These are phyloP conservation scores for Hibiscus tridactylites DNA, from an alignment of 345 rosid genomes.

Conservation along the genomic window DNA sequence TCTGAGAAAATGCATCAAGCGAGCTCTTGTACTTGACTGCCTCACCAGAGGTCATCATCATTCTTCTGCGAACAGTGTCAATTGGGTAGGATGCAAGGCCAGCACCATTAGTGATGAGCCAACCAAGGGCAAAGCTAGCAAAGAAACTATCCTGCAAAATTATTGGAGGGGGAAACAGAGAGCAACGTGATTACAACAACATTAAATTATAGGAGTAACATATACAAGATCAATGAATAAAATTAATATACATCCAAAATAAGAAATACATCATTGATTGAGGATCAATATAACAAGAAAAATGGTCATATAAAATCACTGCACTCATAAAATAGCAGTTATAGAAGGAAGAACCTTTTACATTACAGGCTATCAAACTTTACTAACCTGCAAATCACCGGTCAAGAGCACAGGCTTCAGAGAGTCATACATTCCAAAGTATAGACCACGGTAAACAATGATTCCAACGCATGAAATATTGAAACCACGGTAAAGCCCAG, in stretches of 20 bases:
- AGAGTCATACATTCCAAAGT: neutral
- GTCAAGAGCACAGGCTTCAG: constrained; percentile 24
- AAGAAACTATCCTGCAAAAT: constrained; percentile 66
- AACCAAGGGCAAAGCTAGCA: neutral
- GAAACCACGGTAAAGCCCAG: neutral
- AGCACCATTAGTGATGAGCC: neutral
- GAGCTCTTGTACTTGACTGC: neutral
- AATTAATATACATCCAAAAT: neutral
- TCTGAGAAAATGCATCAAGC: neutral
- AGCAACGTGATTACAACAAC: neutral
- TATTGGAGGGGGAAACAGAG: neutral
- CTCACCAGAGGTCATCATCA: neutral
- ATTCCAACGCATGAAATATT: neutral
- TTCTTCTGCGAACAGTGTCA: neutral
- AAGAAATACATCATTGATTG: neutral
- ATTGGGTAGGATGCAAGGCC: neutral
- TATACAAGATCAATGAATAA: neutral
- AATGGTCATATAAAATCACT: too few relatives aligned
- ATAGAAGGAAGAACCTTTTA: neutral
- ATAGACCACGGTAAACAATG: neutral
- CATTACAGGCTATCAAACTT: neutral
- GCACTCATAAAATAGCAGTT: neutral
- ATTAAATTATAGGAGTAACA: neutral
- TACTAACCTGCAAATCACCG: constrained; percentile 46
- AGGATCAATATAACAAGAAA: neutral